Percentiles rank a stretch among this genome's conserved stretches.
Conservation (phyloP, 768 basidiomycete genomes). For the Psilocybe tampanensis region DNA sequence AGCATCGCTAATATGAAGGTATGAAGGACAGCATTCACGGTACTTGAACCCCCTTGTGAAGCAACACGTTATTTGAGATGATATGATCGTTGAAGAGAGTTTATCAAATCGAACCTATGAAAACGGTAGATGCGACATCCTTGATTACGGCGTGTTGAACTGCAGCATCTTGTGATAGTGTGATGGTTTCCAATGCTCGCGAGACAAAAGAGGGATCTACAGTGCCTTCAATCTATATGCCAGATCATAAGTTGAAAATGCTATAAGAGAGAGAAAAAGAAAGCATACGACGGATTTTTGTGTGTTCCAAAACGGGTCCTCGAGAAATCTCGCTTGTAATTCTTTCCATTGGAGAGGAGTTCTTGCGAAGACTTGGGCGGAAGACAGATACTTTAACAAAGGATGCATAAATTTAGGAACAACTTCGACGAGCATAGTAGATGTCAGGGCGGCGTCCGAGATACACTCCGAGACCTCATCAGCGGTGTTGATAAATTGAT, state of each 20-base stretch:
- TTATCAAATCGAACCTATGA: slow-evolving; percentile 18
- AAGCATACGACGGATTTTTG: slow-evolving; percentile 18
- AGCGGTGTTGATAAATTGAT: slow-evolving; percentile 42
- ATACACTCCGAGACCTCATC: slow-evolving; percentile 34
- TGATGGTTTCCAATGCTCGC: slow-evolving; percentile 13
- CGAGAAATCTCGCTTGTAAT: slow-evolving; percentile 32
- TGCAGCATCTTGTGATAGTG: not conserved
- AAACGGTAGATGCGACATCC: slow-evolving; percentile 39
- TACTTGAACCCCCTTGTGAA: slow-evolving; percentile 24
- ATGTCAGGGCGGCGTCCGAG: slow-evolving; percentile 32
- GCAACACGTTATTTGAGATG: slow-evolving; percentile 6
- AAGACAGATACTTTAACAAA: slow-evolving; percentile 47
- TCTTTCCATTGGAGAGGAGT: slow-evolving; percentile 44
- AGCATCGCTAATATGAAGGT: slow-evolving; percentile 45
- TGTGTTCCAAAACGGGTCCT: slow-evolving; percentile 31
- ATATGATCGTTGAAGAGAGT: not conserved
- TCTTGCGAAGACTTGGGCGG: slow-evolving; percentile 51
- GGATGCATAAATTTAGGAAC: slow-evolving; percentile 31
- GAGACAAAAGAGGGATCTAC: slow-evolving; percentile 19
- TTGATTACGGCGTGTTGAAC: slow-evolving; percentile 22
- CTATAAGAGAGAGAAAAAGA: not conserved
- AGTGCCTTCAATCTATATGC: slow-evolving; percentile 13
- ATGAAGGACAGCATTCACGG: slow-evolving; percentile 23
- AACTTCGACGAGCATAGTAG: slow-evolving; percentile 41
- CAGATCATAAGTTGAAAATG: not conserved